phyloP scores from a whole-genome alignment of 768 basidiomycete species.

The Leucocoprinus leucothites region DNA sequence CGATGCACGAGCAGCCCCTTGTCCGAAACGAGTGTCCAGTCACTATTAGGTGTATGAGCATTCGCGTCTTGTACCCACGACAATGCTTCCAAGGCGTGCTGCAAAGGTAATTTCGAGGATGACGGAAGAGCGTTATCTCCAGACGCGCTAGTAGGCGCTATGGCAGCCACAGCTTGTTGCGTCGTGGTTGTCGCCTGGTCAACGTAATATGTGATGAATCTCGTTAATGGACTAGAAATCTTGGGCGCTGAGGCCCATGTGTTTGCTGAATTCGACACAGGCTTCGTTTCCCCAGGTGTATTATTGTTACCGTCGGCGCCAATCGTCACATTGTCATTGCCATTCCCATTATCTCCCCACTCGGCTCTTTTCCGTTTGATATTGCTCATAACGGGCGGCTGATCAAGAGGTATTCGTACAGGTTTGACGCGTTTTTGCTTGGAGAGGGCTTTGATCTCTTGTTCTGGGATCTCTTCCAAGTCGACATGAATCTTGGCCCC shows the following conservation, averaged over 20 bases:
- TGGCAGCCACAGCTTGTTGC: slow-evolving; percentile 75
- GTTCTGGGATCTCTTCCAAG: slow-evolving; percentile 82
- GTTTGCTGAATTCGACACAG: slow-evolving; percentile 13
- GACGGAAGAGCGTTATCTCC: slow-evolving; percentile 43
- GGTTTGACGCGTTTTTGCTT: slow-evolving; percentile 88
- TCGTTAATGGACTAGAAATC: slow-evolving; percentile 65
- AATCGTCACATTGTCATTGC: slow-evolving; percentile 14
- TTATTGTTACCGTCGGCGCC: slow-evolving; percentile 10
- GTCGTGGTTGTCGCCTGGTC: slow-evolving; percentile 73
- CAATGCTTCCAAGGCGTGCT: slow-evolving; percentile 79
- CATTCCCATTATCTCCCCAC: slow-evolving; percentile 58
- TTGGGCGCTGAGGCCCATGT: slow-evolving; percentile 59
- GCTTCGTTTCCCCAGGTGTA: slow-evolving; percentile 12
- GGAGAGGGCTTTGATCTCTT: slow-evolving; percentile 78
- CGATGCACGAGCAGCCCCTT: slow-evolving; percentile 76
- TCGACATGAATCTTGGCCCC: slow-evolving; percentile 84
- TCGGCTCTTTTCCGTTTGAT: slow-evolving; percentile 70
- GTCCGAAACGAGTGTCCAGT: slow-evolving; percentile 78
- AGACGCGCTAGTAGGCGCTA: slow-evolving; percentile 51
- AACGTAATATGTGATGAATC: slow-evolving; percentile 72
- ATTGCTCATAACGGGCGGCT: slow-evolving; percentile 77
- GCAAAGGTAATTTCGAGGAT: slow-evolving; percentile 65
- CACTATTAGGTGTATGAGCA: slow-evolving; percentile 30
- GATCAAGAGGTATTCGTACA: slow-evolving; percentile 85
- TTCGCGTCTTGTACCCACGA: slow-evolving; percentile 69